A percentile compares a stretch with the other conserved stretches of the same genome.
Evolutionary conservation across 345 rosid species (phyloP).

Genomic region (Bruguiera parviflora): DNA sequence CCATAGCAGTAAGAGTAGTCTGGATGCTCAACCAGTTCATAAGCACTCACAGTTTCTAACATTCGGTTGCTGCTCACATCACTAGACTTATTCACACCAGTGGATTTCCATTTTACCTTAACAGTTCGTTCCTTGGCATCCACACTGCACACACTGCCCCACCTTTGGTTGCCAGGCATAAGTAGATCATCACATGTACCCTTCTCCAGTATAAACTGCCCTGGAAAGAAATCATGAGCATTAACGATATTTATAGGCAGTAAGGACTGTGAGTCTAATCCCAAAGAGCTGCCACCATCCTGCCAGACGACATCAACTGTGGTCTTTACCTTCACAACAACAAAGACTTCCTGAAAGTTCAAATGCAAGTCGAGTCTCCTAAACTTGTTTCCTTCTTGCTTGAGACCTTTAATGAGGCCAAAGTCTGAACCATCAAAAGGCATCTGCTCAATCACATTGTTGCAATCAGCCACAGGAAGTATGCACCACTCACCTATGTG

Average conservation of each 20-base stretch:
- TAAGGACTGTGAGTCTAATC: constrained; percentile 55
- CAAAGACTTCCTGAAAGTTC: constrained; percentile 43
- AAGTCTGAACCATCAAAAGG: constrained; percentile 21
- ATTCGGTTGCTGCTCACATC: constrained; percentile 23
- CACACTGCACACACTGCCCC: constrained; percentile 65
- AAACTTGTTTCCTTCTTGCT: constrained; percentile 33
- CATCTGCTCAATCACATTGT: constrained; percentile 23
- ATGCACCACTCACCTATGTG: constrained; percentile 95
- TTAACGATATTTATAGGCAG: constrained; percentile 56
- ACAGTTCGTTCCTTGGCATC: constrained; percentile 79
- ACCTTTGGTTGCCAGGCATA: constrained; percentile 38
- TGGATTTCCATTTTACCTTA: constrained; percentile 61
- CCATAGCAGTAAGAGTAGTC: constrained; percentile 63
- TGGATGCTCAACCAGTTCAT: constrained; percentile 85
- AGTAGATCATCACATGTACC: constrained; percentile 41
- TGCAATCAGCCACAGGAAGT: constrained; percentile 39
- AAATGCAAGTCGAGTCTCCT: constrained; percentile 28
- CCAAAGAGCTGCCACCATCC: constrained; percentile 56
- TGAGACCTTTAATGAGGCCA: constrained; percentile 19
- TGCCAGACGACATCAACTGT: constrained; percentile 84
- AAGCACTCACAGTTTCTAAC: constrained; percentile 76
- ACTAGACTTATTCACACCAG: constrained; percentile 30
- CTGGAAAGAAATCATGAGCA: constrained; percentile 88
- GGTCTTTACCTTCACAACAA: constrained; percentile 58
- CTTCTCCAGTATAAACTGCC: constrained; percentile 77